These are phyloP conservation scores for Agrocybe pediades DNA, from an alignment of 768 basidiomycete genomes.

Conservation along the genomic window DNA sequence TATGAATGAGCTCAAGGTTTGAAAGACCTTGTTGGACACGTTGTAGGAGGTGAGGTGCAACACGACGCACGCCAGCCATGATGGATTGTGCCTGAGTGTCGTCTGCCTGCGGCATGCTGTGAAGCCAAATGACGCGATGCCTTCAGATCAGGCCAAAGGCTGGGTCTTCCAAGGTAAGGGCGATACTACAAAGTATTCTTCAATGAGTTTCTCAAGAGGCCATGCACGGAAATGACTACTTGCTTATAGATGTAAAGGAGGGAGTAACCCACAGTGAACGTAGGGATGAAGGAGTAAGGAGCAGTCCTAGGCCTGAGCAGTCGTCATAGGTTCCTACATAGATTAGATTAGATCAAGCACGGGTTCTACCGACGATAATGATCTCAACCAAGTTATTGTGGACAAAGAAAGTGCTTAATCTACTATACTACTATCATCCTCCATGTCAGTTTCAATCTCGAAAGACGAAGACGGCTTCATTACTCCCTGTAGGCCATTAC, in stretches of 20 bases:
- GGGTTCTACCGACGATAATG: conserved; percentile 22
- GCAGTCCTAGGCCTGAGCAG: too few species aligned
- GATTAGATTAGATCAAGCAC: conserved; percentile 23
- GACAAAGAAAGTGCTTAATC: not conserved
- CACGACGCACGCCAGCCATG: conserved; percentile 21
- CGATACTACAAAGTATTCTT: too few species aligned
- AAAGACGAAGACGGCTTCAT: conserved; percentile 86
- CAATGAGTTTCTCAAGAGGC: too few species aligned
- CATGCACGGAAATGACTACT: too few species aligned
- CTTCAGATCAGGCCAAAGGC: too few species aligned
- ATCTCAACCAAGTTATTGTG: conserved; percentile 13
- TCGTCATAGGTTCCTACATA: not conserved
- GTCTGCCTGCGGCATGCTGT: not conserved
- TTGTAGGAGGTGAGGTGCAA: conserved; percentile 27
- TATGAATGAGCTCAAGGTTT: conserved; percentile 61
- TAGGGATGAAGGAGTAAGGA: too few species aligned
- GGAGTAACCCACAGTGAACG: too few species aligned
- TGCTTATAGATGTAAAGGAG: too few species aligned
- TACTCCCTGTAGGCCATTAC: conserved; percentile 50
- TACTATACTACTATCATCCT: conserved; percentile 5
- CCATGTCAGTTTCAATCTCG: conserved; percentile 27
- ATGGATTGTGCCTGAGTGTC: conserved; percentile 10
- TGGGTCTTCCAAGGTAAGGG: too few species aligned
- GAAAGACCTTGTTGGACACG: conserved; percentile 46
- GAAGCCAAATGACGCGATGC: not conserved